Evolutionary conservation across 768 basidiomycete genomes (phyloP).

Genomic region (Tricholoma bakamatsutake): DNA sequence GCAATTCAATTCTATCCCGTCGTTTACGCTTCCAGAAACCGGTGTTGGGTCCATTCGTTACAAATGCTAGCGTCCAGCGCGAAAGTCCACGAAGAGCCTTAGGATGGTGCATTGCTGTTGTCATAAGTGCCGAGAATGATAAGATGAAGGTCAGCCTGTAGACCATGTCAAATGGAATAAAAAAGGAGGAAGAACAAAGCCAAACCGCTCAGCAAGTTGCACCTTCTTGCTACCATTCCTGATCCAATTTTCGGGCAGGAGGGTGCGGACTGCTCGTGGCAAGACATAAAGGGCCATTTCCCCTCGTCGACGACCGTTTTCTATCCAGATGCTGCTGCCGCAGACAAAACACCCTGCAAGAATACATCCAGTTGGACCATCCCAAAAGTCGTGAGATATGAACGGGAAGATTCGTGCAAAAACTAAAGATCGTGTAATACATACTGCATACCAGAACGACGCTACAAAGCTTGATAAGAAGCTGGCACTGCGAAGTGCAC

Average conservation of each 20-base stretch:
- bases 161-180: neutral
- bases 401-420: conserved; percentile 58
- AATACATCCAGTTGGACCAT: conserved; percentile 67
- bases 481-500: conserved; percentile 57
- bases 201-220: conserved; percentile 50
- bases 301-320: conserved; percentile 62
- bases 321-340: conserved; percentile 74
- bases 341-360: conserved; percentile 64
- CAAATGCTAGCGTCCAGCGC: conserved; percentile 63
- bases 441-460: conserved; percentile 66
- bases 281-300: conserved; percentile 80
- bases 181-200: conserved; percentile 14
- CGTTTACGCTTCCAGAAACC: conserved; percentile 46
- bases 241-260: conserved; percentile 51
- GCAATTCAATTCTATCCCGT: conserved; percentile 10
- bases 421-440: conserved; percentile 59
- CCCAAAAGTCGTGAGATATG: conserved; percentile 75
- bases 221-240: conserved; percentile 35
- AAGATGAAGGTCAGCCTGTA: conserved; percentile 52
- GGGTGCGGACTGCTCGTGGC: conserved; percentile 61
- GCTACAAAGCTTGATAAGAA: conserved; percentile 72
- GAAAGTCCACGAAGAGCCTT: conserved; percentile 68
- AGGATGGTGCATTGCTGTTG: conserved; percentile 55
- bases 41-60: conserved; percentile 54
- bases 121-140: conserved; percentile 61